These are phyloP conservation scores for Vanrija humicola DNA, from an alignment of 1,284 basidiomycete genomes.

Conservation along the genomic window DNA sequence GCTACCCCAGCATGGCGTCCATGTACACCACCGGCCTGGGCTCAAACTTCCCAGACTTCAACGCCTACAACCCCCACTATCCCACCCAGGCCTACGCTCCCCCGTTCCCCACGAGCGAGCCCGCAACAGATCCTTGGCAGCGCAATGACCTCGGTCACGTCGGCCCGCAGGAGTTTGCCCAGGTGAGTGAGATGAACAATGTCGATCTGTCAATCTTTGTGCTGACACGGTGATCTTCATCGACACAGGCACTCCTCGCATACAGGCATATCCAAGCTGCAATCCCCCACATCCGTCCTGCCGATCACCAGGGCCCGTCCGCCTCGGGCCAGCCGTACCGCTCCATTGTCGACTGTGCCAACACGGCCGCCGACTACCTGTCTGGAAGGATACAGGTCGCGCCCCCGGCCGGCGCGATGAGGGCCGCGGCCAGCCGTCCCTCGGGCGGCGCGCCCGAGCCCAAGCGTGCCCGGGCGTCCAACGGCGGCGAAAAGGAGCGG, in stretches of 20 bases:
- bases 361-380: conserved; percentile 23
- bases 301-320: neutral
- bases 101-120: too few relatives aligned
- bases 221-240: conserved; percentile 1
- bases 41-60: too few relatives aligned
- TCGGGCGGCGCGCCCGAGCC: conserved; percentile 1
- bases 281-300: conserved; percentile 26
- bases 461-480: conserved; percentile 9
- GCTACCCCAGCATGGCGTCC: too few relatives aligned
- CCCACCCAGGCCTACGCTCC: too few relatives aligned
- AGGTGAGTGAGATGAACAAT: too few relatives aligned
- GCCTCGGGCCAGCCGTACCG: conserved; percentile 22
- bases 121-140: too few relatives aligned
- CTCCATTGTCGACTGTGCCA: conserved; percentile 27
- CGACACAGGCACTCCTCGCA: conserved; percentile 29
- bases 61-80: too few relatives aligned
- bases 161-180: neutral
- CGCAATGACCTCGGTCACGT: too few relatives aligned
- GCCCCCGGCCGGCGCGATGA: neutral
- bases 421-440: neutral
- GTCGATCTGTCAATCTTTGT: too few relatives aligned
- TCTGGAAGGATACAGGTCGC: conserved; percentile 12
- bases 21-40: too few relatives aligned
- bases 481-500: conserved; percentile 20
- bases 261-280: conserved; percentile 25